A percentile compares a stretch with the other conserved stretches of the same genome.
These are phyloP conservation scores for Penicillium diatomitis DNA, from an alignment of 495 filamentous ascomycete species.

Conservation along the genomic window DNA sequence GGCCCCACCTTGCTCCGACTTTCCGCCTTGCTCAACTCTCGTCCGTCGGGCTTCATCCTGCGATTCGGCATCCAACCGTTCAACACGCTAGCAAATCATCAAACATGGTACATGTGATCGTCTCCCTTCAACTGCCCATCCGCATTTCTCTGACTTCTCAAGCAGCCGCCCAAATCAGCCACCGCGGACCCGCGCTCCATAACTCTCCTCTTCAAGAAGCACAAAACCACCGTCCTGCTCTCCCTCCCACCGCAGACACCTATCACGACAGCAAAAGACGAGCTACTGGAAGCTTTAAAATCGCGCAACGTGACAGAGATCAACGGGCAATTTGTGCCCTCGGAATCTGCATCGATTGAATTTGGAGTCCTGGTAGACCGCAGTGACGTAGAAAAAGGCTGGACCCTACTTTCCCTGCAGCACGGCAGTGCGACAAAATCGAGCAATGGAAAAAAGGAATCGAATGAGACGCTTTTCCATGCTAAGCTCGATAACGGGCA, in stretches of 20 bases:
- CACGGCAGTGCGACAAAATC: slow-evolving; percentile 21
- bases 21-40: slow-evolving; percentile 13
- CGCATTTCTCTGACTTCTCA: neutral
- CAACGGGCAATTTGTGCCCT: slow-evolving; percentile 39
- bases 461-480: slow-evolving; percentile 31
- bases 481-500: slow-evolving; percentile 48
- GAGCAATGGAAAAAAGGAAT: slow-evolving; percentile 24
- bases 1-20: slow-evolving; percentile 1
- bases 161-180: slow-evolving; percentile 17
- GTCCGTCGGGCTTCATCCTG: neutral
- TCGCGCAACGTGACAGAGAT: slow-evolving; percentile 33
- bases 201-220: slow-evolving; percentile 71
- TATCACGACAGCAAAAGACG: slow-evolving; percentile 51
- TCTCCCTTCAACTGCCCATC: neutral
- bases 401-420: slow-evolving; percentile 34
- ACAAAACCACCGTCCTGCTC: slow-evolving; percentile 68
- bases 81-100: neutral
- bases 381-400: slow-evolving; percentile 49
- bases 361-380: slow-evolving; percentile 46
- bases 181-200: slow-evolving; percentile 34
- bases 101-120: neutral
- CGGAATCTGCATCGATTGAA: slow-evolving; percentile 38
- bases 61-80: no score
- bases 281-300: slow-evolving; percentile 50
- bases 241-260: slow-evolving; percentile 52